A percentile compares a stretch with the other conserved stretches of the same genome.
Evolutionary conservation across 805 yeast species (phyloP).

Genomic region (Starmera quercuum): DNA sequence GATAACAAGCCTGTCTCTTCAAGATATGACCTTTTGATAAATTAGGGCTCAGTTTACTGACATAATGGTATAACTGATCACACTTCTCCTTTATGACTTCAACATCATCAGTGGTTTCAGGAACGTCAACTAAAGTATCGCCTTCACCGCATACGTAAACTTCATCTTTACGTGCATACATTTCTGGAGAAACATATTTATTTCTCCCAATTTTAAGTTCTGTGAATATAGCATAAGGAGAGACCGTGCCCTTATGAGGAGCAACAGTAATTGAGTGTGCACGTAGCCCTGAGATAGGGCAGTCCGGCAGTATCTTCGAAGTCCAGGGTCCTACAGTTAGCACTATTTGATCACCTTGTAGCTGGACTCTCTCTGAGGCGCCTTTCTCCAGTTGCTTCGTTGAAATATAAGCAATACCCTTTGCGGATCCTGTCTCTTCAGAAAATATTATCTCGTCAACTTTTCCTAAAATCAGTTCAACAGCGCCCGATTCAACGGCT

Average conservation of each 20-base stretch:
- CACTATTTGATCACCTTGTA: constrained; percentile 71
- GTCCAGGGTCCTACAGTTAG: constrained; percentile 97
- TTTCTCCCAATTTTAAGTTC: constrained; percentile 68
- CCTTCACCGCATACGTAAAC: constrained; percentile 98
- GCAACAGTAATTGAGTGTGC: constrained; percentile 93
- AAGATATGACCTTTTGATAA: constrained; percentile 67
- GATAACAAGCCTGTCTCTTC: constrained; percentile 87
- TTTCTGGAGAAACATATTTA: constrained; percentile 81
- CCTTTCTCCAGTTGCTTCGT: constrained; percentile 15
- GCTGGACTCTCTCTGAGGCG: constrained; percentile 31
- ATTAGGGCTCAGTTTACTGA: constrained; percentile 65
- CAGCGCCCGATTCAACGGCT: constrained; percentile 74
- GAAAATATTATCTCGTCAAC: constrained; percentile 61
- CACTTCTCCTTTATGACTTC: constrained; percentile 83
- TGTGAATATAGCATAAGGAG: constrained; percentile 91
- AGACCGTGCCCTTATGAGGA: constrained; percentile 69
- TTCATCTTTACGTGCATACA: constrained; percentile 92
- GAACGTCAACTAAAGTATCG: constrained; percentile 81
- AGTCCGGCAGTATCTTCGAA: constrained; percentile 77
- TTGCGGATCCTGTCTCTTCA: constrained; percentile 57
- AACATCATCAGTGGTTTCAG: constrained; percentile 91
- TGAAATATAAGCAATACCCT: constrained; percentile 59
- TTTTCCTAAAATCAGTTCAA: constrained; percentile 81
- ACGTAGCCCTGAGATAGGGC: constrained; percentile 89
- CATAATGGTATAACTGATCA: constrained; percentile 77